Evolutionary conservation across 2,329 filamentous ascomycete species (phyloP).

Genomic region (Nemania sp.): DNA sequence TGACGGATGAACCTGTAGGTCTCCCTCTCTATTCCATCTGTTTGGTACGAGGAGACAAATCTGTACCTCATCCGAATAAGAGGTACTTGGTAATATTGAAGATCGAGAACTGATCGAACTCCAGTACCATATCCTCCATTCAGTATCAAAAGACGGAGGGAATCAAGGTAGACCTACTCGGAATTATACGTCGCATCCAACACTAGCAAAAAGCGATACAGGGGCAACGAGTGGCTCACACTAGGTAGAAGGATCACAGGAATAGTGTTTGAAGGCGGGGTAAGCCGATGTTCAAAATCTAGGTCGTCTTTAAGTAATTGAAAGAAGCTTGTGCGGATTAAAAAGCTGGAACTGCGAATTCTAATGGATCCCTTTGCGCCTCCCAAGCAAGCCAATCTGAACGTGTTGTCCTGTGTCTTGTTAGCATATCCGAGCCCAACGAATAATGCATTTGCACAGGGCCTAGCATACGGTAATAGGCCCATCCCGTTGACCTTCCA

Average conservation of each 20-base stretch:
- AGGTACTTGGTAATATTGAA: not conserved
- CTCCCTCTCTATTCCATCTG: not conserved
- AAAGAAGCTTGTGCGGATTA: conserved; percentile 34
- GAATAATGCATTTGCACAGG: not conserved
- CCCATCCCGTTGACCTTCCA: conserved; percentile 99
- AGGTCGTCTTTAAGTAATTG: not conserved
- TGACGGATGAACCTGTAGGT: conserved; percentile 21
- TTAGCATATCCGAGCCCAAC: conserved; percentile 33
- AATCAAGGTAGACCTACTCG: not conserved
- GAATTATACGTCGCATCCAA: not conserved
- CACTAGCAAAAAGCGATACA: conserved; percentile 16
- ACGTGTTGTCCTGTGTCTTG: conserved; percentile 74
- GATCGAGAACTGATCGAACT: not conserved
- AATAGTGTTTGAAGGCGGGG: too few species aligned
- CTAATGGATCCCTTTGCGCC: conserved; percentile 67
- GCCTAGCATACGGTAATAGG: conserved; percentile 73
- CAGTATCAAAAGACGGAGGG: not conserved
- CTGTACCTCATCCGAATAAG: not conserved
- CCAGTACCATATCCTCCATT: conserved; percentile 23
- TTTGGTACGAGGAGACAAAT: not conserved
- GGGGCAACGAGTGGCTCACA: conserved; percentile 25
- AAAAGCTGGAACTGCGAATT: conserved; percentile 66
- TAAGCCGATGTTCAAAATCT: not conserved
- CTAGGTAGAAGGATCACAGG: conserved; percentile 5
- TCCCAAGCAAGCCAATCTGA: conserved; percentile 99